Conservation (phyloP, 2,329 filamentous ascomycete species). For the Aschersonia sp. region DNA sequence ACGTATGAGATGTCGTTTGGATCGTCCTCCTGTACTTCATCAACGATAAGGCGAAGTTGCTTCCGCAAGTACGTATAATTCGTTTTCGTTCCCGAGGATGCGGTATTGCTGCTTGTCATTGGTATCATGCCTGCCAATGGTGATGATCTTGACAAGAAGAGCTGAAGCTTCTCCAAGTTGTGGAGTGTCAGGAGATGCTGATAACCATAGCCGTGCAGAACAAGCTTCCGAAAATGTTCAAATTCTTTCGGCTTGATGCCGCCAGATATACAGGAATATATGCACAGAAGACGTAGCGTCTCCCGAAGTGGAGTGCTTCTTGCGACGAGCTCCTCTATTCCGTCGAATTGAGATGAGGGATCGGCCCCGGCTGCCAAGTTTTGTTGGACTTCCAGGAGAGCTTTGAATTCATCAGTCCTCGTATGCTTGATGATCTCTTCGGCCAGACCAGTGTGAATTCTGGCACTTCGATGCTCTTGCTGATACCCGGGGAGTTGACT, state of each 20-base stretch:
- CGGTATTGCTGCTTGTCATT: conserved; percentile 40
- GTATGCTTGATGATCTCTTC: conserved; percentile 95
- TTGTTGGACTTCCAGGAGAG: conserved; percentile 84
- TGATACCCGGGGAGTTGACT: conserved; percentile 84
- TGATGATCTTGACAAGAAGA: conserved; percentile 66
- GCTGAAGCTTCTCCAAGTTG: conserved; percentile 75
- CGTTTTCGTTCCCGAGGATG: conserved; percentile 53
- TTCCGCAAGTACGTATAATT: conserved; percentile 87
- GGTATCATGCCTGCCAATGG: conserved; percentile 72
- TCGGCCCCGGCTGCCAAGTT: conserved; percentile 86
- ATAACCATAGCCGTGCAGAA: conserved; percentile 87
- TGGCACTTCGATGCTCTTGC: conserved; percentile 83
- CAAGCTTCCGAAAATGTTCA: conserved; percentile 74
- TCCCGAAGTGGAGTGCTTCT: conserved; percentile 70
- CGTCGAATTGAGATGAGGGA: conserved; percentile 75
- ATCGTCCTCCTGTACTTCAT: conserved; percentile 90
- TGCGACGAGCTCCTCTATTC: conserved; percentile 88
- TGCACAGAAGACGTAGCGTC: conserved; percentile 71
- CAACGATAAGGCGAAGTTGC: conserved; percentile 75
- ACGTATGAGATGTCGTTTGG: conserved; percentile 96
- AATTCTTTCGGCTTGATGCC: conserved; percentile 81
- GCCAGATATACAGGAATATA: conserved; percentile 82
- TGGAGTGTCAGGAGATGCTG: conserved; percentile 86
- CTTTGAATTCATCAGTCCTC: conserved; percentile 75
- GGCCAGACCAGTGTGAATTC: conserved; percentile 79